Base-by-base conservation (phyloP, 2,329 filamentous ascomycete species). In the Verticillium nubilum region DNA sequence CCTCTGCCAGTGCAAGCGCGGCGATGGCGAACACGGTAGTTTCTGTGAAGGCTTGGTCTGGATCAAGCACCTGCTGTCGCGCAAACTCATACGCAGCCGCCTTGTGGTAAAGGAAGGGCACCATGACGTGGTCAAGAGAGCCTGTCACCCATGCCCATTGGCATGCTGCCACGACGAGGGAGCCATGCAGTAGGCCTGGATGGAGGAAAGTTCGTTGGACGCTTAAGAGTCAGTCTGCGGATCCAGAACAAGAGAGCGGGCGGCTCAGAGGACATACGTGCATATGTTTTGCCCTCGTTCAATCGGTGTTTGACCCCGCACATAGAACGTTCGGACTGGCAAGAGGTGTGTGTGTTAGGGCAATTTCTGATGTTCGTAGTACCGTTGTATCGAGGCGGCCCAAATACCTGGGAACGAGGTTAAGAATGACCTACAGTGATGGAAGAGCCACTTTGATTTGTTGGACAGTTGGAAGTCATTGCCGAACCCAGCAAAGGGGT, bases 121-220 rank as follows among this genome's bases (percentile, higher is more conserved):
- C 69, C 63, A 74, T 73, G 63, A 78, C 76, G 57, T 75, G 71
- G 57, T 78, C 76, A 64, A 76, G 73, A 57, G 76, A 76, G 29
- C 76, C 76, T 2, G 74, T 78, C 53, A 76, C 72, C 77, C 76
- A 79, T 26, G 75, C 74, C 75, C 75, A 78, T 57, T 79, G 77
- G 57, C 77, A 73, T 26, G 75, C 74, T 23, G 77, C 78, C 62
- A 79, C 70, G 62, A 78, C 73, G 54, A 79, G 66, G 26, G 76
- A 77, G 63, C 75, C 77, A 62, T 79, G 76, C 63, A 79, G 76
- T 59, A 78, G 77, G 2, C 76, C 76, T 2, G 74, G 75, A 59
- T 78, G 76, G 53, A 76, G 72, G 56, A 79, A 71, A 17, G 76
- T 76, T 62, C 73, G 72, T 61, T 76, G 73, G 50, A 79, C 74